Base-by-base conservation (phyloP, 2,329 filamentous ascomycete genomes). In the Penicillium sp. region DNA sequence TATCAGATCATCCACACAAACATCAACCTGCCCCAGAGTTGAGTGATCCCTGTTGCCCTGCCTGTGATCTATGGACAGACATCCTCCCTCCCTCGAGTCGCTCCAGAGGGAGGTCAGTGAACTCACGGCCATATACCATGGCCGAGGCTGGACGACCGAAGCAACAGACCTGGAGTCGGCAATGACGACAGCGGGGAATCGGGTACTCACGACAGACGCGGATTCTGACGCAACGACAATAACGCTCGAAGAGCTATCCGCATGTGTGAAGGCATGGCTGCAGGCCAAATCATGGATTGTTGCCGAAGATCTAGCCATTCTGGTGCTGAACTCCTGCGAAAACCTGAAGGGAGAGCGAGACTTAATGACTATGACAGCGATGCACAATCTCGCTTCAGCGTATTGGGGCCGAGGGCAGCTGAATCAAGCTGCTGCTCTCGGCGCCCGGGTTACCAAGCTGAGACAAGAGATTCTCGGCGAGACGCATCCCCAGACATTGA, bases 331-430 rank as follows among this genome's bases (percentile, higher is more conserved):
- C 2, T 7, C 31, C 4, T 53, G 50, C 38, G 38, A 59, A 12
- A 38, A 4, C 2, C 41, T 48, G 12, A 50, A 59, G n/a, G 60
- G 60, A 6, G 53, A 59, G 40, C 46, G 41, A 27, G 56, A 62
- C 23, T 29, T 31, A 13, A 54, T 41, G 50, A 59, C 60, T 8
- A 56, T 61, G 58, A 59, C 51, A n/a, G 56, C 56, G 12, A 62
- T 62, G 60, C 54, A 59, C 35, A 62, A 41, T 25, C 56, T 62
- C 4, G 56, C 41, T 17, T 61, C 60, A 8, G 58, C 60, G 5
- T 56, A 59, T 41, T 62, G 52, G 55, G 56, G 58, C 6, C 53
- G 51, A n/a, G 53, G 53, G 5, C 58, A 62, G 19, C 35, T 54
- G 13, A 50, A 61, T n/a, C 42, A 56, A 5, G 55, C 60, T 2